These are phyloP conservation scores for Cucumis sativus DNA, from an alignment of 306 rosid genomes.

Conservation along the genomic window DNA sequence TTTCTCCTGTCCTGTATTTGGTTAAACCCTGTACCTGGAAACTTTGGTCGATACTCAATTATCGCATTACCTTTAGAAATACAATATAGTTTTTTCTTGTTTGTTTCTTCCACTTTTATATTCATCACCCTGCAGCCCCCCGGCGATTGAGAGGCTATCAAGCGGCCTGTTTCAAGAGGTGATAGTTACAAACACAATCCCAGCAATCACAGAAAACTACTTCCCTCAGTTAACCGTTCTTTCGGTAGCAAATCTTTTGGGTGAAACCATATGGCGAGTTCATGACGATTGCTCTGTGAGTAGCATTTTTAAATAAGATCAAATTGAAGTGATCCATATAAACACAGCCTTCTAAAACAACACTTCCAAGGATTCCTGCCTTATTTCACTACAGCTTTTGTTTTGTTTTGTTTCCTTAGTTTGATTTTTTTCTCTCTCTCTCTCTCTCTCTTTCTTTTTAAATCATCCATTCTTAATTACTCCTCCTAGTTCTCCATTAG, in stretches of 20 bases:
- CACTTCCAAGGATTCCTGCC: not conserved
- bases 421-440: not conserved
- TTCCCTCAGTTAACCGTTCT: constrained; percentile 92
- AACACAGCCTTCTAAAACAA: not conserved
- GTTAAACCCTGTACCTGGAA: not conserved
- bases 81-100: not conserved
- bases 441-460: too few relatives aligned
- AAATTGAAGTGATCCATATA: not conserved
- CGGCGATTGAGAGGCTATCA: constrained; percentile 86
- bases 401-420: not conserved
- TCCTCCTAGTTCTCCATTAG: not conserved
- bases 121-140: constrained; percentile 42
- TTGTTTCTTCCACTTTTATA: not conserved
- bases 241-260: constrained; percentile 82
- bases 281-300: constrained; percentile 86
- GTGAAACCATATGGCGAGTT: constrained; percentile 95
- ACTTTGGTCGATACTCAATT: not conserved
- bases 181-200: constrained; percentile 80
- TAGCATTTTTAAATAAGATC: constrained; percentile 53
- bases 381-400: not conserved
- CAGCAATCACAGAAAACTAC: constrained; percentile 53
- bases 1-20: not conserved
- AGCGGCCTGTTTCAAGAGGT: constrained; percentile 87
- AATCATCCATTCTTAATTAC: constrained; percentile 5
- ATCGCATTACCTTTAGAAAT: not conserved